Evolutionary conservation across 2,329 filamentous ascomycete species (phyloP).

Genomic region (Sphaerulina musiva): DNA sequence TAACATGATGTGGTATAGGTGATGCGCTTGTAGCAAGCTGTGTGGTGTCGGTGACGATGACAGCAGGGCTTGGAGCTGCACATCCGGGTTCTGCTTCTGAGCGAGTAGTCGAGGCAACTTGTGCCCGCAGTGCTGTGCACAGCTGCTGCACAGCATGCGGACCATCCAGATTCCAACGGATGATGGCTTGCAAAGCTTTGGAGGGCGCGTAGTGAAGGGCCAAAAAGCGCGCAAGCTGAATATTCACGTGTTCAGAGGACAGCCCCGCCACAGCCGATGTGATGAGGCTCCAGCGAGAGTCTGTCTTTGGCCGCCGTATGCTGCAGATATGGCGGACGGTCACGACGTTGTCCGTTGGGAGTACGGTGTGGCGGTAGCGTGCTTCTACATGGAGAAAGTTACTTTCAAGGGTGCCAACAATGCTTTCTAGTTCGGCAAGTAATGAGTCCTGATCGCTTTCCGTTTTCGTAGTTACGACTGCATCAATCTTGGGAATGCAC

Average conservation of each 20-base stretch:
- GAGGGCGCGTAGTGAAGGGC: conserved; percentile 20
- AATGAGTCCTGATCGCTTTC: conserved; percentile 25
- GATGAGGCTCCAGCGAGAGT: conserved; percentile 32
- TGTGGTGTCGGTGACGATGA: conserved; percentile 15
- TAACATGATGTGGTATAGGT: neutral
- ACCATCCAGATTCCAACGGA: conserved; percentile 18
- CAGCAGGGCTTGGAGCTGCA: conserved; percentile 2
- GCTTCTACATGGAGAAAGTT: conserved; percentile 31
- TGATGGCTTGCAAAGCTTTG: conserved; percentile 23
- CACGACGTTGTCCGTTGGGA: conserved; percentile 30
- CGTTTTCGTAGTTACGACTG: neutral
- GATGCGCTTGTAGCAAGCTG: neutral
- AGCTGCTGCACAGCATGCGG: conserved; percentile 13
- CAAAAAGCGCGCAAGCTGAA: conserved; percentile 20
- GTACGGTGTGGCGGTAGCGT: conserved; percentile 32
- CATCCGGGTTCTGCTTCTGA: neutral
- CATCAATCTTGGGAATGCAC: conserved; percentile 20
- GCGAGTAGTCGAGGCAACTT: neutral
- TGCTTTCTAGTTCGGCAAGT: conserved; percentile 31
- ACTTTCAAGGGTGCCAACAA: conserved; percentile 30
- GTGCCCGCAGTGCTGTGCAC: conserved; percentile 9
- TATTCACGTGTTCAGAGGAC: conserved; percentile 14
- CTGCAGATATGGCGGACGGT: conserved; percentile 27
- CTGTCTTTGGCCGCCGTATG: conserved; percentile 29
- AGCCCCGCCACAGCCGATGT: conserved; percentile 9